Evolutionary conservation across 2,329 filamentous ascomycete species (phyloP).

Genomic region (Hymenotorrendiella dingleyae): DNA sequence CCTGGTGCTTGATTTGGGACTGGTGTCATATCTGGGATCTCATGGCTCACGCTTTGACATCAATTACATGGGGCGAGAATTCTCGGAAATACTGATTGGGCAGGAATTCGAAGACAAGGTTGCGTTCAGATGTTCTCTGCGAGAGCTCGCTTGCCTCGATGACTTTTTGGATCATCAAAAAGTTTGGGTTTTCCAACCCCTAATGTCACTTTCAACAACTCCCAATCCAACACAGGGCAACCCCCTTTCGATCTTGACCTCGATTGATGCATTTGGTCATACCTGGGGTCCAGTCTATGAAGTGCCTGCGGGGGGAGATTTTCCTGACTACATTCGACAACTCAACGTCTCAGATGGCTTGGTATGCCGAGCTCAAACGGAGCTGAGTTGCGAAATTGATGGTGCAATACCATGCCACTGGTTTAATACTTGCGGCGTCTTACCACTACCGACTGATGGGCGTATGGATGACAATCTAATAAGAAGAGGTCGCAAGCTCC

Average conservation of each 20-base stretch:
- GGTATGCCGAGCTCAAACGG: not conserved
- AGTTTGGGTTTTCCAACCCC: conserved; percentile 7
- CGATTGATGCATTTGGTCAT: conserved; percentile 8
- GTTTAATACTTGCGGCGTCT: not conserved
- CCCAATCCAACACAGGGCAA: not conserved
- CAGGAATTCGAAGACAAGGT: not conserved
- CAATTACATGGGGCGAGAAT: not conserved
- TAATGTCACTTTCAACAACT: not conserved
- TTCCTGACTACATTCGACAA: conserved; percentile 1
- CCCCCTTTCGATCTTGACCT: conserved; percentile 5
- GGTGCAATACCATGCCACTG: not conserved
- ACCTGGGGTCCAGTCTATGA: conserved; percentile 11
- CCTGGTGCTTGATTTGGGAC: conserved; percentile 6
- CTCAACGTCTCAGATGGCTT: conserved; percentile 5
- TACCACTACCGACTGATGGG: not conserved
- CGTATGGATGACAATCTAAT: not conserved
- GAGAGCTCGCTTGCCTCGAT: conserved; percentile 6
- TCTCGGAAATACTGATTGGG: not conserved
- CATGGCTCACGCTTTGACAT: conserved; percentile 8
- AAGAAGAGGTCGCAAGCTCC: not conserved
- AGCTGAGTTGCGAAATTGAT: not conserved
- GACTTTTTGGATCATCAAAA: conserved; percentile 3
- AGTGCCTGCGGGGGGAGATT: conserved; percentile 1
- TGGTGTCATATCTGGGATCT: conserved; percentile 11
- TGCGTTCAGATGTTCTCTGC: not conserved